Base-by-base conservation (phyloP, 2,329 filamentous ascomycete genomes). In the Curvularia sp. region DNA sequence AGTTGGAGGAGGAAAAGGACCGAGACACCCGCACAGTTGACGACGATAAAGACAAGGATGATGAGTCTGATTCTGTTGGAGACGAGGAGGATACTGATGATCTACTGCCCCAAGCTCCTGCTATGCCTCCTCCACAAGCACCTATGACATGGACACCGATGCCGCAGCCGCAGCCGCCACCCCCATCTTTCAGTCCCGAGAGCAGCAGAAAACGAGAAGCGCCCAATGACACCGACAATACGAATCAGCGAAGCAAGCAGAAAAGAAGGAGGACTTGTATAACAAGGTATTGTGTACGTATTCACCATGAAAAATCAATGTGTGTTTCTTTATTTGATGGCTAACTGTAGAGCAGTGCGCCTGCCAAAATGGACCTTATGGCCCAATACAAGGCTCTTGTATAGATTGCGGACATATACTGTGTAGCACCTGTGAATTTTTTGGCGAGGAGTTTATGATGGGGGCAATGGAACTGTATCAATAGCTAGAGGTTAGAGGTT, bases 1-100 rank as follows among this genome's bases (percentile, higher is more conserved):
- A 75, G 18, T 35, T 72, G 4, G 7, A 53, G 7, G 66, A 47
- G 38, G 67, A 70, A 12, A 60, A 62, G 58, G 62, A 71, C 38
- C 57, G 58, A 15, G 61, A 70, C 42, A 59, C 66, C 9, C 68
- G 68, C 35, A 66, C 65, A 9, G 56, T 62, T 26, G 58, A 68
- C 15, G 42, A 62, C 4, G 62, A 61, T 10, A 60, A 35, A 15
- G 61, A 53, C 6, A 42, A 35, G 7, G 58, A 59, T 9, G 57
- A 53, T 4, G 55, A 63, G 15, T 50, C 48, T 4, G 53, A 58
- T 52, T 56, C 51, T 41, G 44, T 51, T 20, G 61, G 55, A 2
- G 53, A 62, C 2, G 55, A 38, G 1, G 43, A 59, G 9, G 33
- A 55, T 26, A 44, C 56, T 31, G 39, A 41, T 24, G 39, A 47